Base-by-base conservation (phyloP, 164 flowering plant species). In the Dillenia suffruticosa region DNA sequence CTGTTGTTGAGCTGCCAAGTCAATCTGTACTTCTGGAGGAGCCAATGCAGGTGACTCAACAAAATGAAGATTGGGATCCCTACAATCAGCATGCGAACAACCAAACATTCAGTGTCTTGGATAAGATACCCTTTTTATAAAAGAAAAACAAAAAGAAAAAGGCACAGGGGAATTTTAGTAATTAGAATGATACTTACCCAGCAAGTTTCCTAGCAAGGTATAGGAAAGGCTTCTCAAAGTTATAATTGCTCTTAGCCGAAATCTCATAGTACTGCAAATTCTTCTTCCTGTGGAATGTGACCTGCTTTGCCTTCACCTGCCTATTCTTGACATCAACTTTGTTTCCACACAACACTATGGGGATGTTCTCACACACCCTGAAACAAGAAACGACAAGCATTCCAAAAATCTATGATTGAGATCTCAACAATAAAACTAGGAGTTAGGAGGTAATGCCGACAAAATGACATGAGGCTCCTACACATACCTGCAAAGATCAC, bases 231-330 rank as follows among this genome's bases (percentile, higher is more conserved):
- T 85, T 87, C 79, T 87, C 93, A 53, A 87, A 87, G 68, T 87
- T 87, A 70, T 87, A 85, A 26, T 87, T 89, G 80, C 96, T 89
- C 78, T 89, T 89, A 0, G 92, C 90, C n/a, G 92, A 87, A 6
- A 89, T 89, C 65, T 89, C 96, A 68, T 85, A 87, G 70, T 89
- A 87, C 68, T 87, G 96, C 51, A 89, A 70, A 57, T 85, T 87
- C 79, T 89, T 89, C 76, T 89, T 89, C 75, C 92, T 66, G 76
- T 89, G 96, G 78, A 87, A 87, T 12, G 93, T 89, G 51, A 89
- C 96, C 66, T 89, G 96, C 83, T 87, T 89, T 44, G 91, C 96
- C 61, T 89, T 89, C 59, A 89, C 96, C 61, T 89, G 96, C 81
- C 93, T 82, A 79, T 87, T 87, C 77, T 89, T 89, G 49, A 89